These are phyloP conservation scores for button mushroom (Agaricus bisporus) DNA, from an alignment of 768 basidiomycete genomes.

Conservation along the genomic window DNA sequence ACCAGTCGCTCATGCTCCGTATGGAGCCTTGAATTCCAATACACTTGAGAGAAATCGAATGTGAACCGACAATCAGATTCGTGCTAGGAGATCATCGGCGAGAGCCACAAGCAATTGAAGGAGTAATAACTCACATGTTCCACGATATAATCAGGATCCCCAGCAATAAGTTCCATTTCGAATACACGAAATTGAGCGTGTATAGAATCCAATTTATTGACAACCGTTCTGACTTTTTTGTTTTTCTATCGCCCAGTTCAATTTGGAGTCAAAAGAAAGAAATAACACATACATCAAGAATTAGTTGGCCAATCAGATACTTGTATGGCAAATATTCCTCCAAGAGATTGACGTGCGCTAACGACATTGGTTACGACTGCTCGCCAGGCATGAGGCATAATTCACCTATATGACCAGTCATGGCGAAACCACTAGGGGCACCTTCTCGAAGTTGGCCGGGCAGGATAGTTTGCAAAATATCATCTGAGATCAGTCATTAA, in stretches of 20 bases:
- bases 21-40: slow-evolving; percentile 96
- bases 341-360: slow-evolving; percentile 90
- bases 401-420: slow-evolving; percentile 87
- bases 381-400: background rate
- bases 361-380: background rate
- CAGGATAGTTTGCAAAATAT: slow-evolving; percentile 76
- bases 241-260: slow-evolving; percentile 64
- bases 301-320: slow-evolving; percentile 83
- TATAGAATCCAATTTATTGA: slow-evolving; percentile 90
- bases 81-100: slow-evolving; percentile 36
- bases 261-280: slow-evolving; percentile 1
- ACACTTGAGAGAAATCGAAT: slow-evolving; percentile 93
- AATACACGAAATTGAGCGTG: slow-evolving; percentile 87
- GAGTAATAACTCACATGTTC: slow-evolving; percentile 57
- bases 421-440: slow-evolving; percentile 82
- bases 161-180: slow-evolving; percentile 94
- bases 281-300: slow-evolving; percentile 67
- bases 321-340: slow-evolving; percentile 91
- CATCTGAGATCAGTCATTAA: slow-evolving; percentile 44
- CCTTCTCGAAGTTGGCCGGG: slow-evolving; percentile 74
- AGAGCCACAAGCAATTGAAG: background rate
- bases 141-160: slow-evolving; percentile 81
- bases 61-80: slow-evolving; percentile 85
- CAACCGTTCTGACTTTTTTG: slow-evolving; percentile 73
- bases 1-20: slow-evolving; percentile 89